Evolutionary conservation across 176 grass and related monocot species (phyloP).

Genomic region (Aegilops tauschii): DNA sequence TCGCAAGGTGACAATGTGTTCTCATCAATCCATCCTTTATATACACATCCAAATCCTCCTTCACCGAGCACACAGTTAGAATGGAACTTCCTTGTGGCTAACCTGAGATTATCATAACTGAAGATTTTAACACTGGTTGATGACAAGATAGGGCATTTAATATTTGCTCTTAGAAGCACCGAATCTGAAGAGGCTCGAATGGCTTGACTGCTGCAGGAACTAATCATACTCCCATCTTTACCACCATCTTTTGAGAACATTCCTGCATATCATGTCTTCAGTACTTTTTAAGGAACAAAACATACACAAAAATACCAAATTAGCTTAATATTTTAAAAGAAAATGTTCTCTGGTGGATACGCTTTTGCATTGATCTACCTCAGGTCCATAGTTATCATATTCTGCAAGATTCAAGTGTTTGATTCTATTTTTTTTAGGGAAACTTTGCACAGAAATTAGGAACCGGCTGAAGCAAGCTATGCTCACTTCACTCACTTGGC

Average conservation of each 20-base stretch:
- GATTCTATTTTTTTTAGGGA: not conserved
- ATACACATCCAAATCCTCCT: constrained; percentile 71
- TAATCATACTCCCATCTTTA: constrained; percentile 43
- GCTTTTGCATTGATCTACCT: not conserved
- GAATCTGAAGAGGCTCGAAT: constrained; percentile 51
- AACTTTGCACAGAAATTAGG: not conserved
- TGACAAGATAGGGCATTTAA: constrained; percentile 52
- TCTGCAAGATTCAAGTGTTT: not conserved
- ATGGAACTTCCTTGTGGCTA: constrained; percentile 74
- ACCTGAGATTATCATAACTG: constrained; percentile 51
- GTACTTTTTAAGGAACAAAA: not conserved
- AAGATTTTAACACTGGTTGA: constrained; percentile 65
- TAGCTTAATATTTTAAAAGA: not conserved
- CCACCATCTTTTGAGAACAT: constrained; percentile 28
- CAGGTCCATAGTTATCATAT: not conserved
- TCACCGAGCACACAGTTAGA: too few relatives aligned
- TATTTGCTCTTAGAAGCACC: constrained; percentile 35
- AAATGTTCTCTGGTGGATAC: not conserved
- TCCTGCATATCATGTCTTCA: constrained; percentile 36
- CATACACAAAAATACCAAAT: not conserved
- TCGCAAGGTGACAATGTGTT: constrained; percentile 50
- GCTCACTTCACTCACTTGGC: not conserved
- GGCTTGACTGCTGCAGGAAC: constrained; percentile 39
- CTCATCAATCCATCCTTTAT: constrained; percentile 83
- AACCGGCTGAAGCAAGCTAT: not conserved